phyloP scores from a whole-genome alignment of 805 yeast genomes.

The Spathaspora gorwiae region DNA sequence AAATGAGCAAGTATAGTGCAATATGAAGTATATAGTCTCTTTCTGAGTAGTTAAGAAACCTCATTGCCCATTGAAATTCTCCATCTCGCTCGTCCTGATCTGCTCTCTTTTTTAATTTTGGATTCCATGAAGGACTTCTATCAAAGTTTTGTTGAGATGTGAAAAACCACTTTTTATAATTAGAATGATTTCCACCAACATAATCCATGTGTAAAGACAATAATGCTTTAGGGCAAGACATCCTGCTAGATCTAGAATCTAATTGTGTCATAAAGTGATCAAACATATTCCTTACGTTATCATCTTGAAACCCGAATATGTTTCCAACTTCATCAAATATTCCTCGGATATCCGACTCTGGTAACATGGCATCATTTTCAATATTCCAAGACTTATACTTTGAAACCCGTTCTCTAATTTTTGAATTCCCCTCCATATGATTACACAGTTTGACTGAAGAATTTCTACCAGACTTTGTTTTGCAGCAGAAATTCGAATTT shows the following conservation, averaged over 20 bases:
- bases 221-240: constrained; percentile 67
- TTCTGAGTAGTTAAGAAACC: constrained; percentile 52
- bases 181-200: constrained; percentile 85
- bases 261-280: constrained; percentile 76
- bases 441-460: too few relatives aligned
- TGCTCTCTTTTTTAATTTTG: constrained; percentile 26
- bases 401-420: neutral
- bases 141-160: constrained; percentile 79
- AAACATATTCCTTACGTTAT: constrained; percentile 71
- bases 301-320: constrained; percentile 81
- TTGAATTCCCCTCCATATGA: neutral
- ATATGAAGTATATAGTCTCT: constrained; percentile 61
- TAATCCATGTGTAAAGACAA: constrained; percentile 81
- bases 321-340: constrained; percentile 56
- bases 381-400: constrained; percentile 18
- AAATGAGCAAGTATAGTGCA: constrained; percentile 56
- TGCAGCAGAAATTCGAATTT: too few relatives aligned
- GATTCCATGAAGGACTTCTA: constrained; percentile 44
- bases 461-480: too few relatives aligned
- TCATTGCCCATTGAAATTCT: constrained; percentile 56
- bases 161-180: constrained; percentile 89
- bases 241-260: constrained; percentile 83
- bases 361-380: constrained; percentile 19
- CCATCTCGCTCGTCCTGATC: constrained; percentile 18
- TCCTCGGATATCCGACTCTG: constrained; percentile 48